These are phyloP conservation scores for Filobasidium uniguttulatum DNA, from an alignment of 1,284 basidiomycete genomes.

Conservation along the genomic window DNA sequence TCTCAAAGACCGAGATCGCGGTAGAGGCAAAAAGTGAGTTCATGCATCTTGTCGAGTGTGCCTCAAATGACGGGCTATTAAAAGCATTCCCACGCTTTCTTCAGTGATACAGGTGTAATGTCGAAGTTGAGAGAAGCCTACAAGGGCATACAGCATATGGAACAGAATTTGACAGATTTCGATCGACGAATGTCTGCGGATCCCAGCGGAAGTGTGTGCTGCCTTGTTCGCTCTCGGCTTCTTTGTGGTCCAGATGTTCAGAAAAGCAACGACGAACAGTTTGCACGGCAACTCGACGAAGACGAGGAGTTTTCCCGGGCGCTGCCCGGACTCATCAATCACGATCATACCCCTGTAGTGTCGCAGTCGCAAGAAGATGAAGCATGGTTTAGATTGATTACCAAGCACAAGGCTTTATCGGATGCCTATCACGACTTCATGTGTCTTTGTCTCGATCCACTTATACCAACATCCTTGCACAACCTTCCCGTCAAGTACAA, in stretches of 20 bases:
- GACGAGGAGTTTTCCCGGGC: slow-evolving; percentile 8
- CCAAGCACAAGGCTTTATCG: slow-evolving; percentile 52
- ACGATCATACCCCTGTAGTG: background rate
- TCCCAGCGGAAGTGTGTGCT: slow-evolving; percentile 19
- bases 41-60: background rate
- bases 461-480: slow-evolving; percentile 71
- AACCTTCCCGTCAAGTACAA: slow-evolving; percentile 87
- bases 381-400: slow-evolving; percentile 35
- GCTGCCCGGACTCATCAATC: background rate
- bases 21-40: slow-evolving; percentile 31
- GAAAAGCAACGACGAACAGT: slow-evolving; percentile 5
- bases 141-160: slow-evolving; percentile 33
- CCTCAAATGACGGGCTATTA: background rate
- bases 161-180: slow-evolving; percentile 34
- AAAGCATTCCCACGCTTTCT: background rate
- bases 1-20: slow-evolving; percentile 34
- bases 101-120: slow-evolving; percentile 36
- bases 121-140: slow-evolving; percentile 33
- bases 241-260: slow-evolving; percentile 8
- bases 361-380: slow-evolving; percentile 12
- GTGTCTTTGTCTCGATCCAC: slow-evolving; percentile 68
- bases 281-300: slow-evolving; percentile 5
- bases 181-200: slow-evolving; percentile 34
- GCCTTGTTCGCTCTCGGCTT: slow-evolving; percentile 4
- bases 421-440: slow-evolving; percentile 81